Conservation (phyloP, 2,329 filamentous ascomycete genomes). For the Blastomyces gilchristii region DNA sequence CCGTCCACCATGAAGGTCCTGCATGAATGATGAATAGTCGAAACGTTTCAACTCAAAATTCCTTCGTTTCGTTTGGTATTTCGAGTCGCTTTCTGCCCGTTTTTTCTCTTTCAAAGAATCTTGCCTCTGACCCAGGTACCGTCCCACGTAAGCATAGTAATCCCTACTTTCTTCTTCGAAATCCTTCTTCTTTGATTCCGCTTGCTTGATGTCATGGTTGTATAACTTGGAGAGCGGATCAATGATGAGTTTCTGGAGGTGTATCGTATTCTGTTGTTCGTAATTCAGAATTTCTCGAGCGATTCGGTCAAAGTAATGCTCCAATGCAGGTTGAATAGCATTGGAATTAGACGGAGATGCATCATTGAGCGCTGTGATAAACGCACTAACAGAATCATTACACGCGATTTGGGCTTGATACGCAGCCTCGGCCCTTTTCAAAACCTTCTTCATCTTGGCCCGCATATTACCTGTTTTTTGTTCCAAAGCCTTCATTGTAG, state of each 20-base stretch:
- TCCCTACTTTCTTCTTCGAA: constrained; percentile 99
- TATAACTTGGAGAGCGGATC: constrained; percentile 89
- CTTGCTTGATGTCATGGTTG: constrained; percentile 93
- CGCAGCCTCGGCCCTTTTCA: constrained; percentile 87
- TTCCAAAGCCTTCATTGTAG: constrained; percentile 91
- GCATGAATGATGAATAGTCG: constrained; percentile 98
- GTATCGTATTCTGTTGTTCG: constrained; percentile 70
- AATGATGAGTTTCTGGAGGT: constrained; percentile 87
- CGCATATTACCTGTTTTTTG: constrained; percentile 95
- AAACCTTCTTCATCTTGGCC: constrained; percentile 85
- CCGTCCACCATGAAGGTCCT: constrained; percentile 95
- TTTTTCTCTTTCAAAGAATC: constrained; percentile 98
- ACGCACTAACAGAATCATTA: constrained; percentile 73
- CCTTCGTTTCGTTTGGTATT: constrained; percentile 86
- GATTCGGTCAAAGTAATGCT: constrained; percentile 97
- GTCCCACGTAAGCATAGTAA: constrained; percentile 89
- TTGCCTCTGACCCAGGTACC: constrained; percentile 91
- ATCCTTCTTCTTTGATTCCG: constrained; percentile 90
- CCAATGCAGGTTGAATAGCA: constrained; percentile 89
- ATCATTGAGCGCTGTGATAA: constrained; percentile 78
- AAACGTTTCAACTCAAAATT: constrained; percentile 97
- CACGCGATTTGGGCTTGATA: constrained; percentile 67
- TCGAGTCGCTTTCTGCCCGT: constrained; percentile 83
- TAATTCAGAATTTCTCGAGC: constrained; percentile 81
- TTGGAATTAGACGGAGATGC: constrained; percentile 86